phyloP scores from a whole-genome alignment of 225 moss, liverwort and hornwort genomes.

The Sphagnum contortum region DNA sequence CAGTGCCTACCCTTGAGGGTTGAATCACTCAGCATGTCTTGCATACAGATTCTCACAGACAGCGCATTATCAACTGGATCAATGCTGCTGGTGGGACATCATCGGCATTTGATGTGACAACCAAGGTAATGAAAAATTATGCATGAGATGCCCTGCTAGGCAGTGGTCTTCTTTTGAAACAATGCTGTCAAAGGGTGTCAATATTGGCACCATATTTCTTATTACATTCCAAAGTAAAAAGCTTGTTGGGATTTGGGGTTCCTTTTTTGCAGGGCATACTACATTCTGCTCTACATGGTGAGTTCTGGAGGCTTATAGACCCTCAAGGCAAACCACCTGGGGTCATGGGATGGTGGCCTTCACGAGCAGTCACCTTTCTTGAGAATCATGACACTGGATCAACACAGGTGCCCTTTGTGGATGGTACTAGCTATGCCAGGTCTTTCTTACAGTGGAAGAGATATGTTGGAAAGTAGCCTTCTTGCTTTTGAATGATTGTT shows the following conservation, averaged over 20 bases:
- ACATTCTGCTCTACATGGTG: slow-evolving; percentile 8
- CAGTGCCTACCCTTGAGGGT: too few relatives aligned
- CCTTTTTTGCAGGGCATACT: slow-evolving; percentile 62
- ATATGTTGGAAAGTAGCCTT: too few relatives aligned
- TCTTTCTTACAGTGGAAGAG: too few relatives aligned
- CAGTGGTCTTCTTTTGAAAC: neutral
- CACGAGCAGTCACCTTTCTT: slow-evolving; percentile 37
- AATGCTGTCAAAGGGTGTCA: neutral
- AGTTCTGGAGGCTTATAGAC: slow-evolving; percentile 5
- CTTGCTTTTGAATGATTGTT: too few relatives aligned
- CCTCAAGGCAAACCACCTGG: slow-evolving; percentile 1
- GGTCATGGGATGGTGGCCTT: slow-evolving; percentile 30
- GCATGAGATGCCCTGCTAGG: neutral
- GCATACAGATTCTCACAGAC: slow-evolving; percentile 71
- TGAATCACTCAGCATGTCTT: neutral
- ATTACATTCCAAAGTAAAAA: slow-evolving; percentile 8
- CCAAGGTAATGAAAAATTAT: slow-evolving; percentile 38
- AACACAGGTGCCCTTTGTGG: slow-evolving; percentile 33
- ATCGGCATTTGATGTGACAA: slow-evolving; percentile 88
- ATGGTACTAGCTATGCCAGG: too few relatives aligned
- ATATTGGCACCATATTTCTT: too few relatives aligned
- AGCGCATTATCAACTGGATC: slow-evolving; percentile 90
- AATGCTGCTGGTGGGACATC: slow-evolving; percentile 85
- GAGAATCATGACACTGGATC: slow-evolving; percentile 59
- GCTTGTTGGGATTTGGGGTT: neutral